A percentile compares a stretch with the other conserved stretches of the same genome.
These are phyloP conservation scores for Amylostereum areolatum DNA, from an alignment of 1,284 basidiomycete species.

Conservation along the genomic window DNA sequence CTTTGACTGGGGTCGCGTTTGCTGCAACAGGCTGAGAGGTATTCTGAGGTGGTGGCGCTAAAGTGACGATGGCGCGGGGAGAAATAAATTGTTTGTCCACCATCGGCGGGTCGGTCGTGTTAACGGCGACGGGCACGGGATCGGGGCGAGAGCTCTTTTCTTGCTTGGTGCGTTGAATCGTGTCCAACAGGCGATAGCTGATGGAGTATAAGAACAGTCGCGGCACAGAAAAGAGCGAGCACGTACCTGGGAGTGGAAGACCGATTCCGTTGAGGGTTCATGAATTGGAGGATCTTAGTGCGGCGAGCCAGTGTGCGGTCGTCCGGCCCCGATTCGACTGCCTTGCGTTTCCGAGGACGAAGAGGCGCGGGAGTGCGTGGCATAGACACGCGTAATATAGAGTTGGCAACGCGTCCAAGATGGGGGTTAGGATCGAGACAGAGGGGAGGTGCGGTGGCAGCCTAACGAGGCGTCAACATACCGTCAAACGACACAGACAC, in stretches of 20 bases:
- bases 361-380: conserved; percentile 63
- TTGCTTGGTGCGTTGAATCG: conserved; percentile 20
- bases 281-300: conserved; percentile 68
- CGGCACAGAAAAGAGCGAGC: not conserved
- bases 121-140: not conserved
- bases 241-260: conserved; percentile 41
- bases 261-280: conserved; percentile 55
- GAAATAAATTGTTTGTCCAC: not conserved
- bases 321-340: conserved; percentile 60
- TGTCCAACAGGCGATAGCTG: conserved; percentile 53
- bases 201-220: conserved; percentile 5
- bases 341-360: conserved; percentile 55
- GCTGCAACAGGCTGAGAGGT: not conserved
- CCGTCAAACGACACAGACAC: conserved; percentile 2
- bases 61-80: not conserved
- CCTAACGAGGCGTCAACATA: conserved; percentile 29
- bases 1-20: not conserved
- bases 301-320: conserved; percentile 64
- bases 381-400: conserved; percentile 59
- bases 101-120: not conserved
- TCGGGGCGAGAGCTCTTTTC: not conserved
- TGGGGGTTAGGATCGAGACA: conserved; percentile 74
- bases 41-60: not conserved
- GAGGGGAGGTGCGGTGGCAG: conserved; percentile 64
- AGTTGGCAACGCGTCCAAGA: conserved; percentile 66